phyloP scores from a whole-genome alignment of 2,329 filamentous ascomycete species.

The Pseudocercospora fijiensis region DNA sequence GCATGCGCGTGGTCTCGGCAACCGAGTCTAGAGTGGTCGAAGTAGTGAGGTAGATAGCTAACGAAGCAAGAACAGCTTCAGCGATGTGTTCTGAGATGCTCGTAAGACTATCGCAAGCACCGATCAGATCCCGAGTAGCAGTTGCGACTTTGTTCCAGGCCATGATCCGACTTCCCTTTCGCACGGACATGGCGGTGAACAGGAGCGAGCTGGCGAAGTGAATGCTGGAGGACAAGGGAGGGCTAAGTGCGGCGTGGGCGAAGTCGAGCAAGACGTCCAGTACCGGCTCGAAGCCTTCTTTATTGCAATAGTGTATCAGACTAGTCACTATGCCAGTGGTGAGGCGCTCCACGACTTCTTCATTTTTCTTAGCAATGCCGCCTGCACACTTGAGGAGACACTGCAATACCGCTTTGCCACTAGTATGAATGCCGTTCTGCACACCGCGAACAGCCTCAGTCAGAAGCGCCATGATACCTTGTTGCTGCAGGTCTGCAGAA shows the following conservation, averaged over 20 bases:
- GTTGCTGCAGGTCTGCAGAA: constrained; percentile 62
- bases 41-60: constrained; percentile 68
- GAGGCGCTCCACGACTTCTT: constrained; percentile 50
- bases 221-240: constrained; percentile 44
- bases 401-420: constrained; percentile 54
- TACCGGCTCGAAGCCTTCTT: constrained; percentile 70
- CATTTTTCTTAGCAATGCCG: constrained; percentile 24
- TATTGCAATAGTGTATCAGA: constrained; percentile 75
- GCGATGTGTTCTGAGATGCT: constrained; percentile 29
- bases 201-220: constrained; percentile 54
- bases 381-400: constrained; percentile 46
- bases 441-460: constrained; percentile 72
- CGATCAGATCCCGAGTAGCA: constrained; percentile 36
- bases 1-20: constrained; percentile 65
- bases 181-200: constrained; percentile 71
- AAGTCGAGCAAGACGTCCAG: constrained; percentile 61
- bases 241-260: constrained; percentile 38
- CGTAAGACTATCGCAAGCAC: constrained; percentile 19
- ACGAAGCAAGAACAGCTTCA: constrained; percentile 46
- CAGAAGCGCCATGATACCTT: constrained; percentile 89
- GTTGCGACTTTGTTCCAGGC: constrained; percentile 69
- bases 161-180: constrained; percentile 71
- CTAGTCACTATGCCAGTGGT: constrained; percentile 75
- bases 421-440: constrained; percentile 59
- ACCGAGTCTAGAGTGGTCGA: constrained; percentile 72